Conservation (phyloP, 192 early-diverging fungal genomes). For the Rhizoclosmatium globosum region DNA sequence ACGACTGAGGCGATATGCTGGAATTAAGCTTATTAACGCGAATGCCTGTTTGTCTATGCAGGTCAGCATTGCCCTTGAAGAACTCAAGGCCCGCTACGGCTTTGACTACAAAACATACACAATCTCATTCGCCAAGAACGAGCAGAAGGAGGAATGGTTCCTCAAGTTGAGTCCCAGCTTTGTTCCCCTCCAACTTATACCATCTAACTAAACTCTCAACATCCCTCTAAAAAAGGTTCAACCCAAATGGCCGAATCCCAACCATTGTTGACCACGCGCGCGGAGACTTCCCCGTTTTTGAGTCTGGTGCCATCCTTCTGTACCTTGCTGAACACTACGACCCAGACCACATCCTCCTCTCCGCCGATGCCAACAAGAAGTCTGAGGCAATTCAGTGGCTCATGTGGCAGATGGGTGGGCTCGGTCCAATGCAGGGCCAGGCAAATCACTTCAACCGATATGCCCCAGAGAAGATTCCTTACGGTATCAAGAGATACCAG, state of each 20-base stretch:
- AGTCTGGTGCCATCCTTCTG: conserved; percentile 64
- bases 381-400: conserved; percentile 62
- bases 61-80: conserved; percentile 55
- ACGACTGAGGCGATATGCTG: no score
- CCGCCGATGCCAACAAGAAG: conserved; percentile 52
- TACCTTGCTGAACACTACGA: conserved; percentile 66
- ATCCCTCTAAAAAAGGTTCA: neutral
- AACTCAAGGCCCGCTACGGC: conserved; percentile 44
- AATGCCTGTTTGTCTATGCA: no score
- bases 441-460: conserved; percentile 56
- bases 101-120: conserved; percentile 44
- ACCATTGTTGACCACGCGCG: conserved; percentile 61
- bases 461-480: conserved; percentile 62
- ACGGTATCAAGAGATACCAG: conserved; percentile 61
- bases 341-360: conserved; percentile 52
- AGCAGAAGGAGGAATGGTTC: conserved; percentile 54
- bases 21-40: no score
- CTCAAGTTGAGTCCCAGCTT: conserved; percentile 4
- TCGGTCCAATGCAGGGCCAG: conserved; percentile 55
- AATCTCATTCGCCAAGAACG: conserved; percentile 51
- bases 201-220: neutral
- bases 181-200: neutral
- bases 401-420: conserved; percentile 58
- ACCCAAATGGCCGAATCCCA: conserved; percentile 62
- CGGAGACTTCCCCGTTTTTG: conserved; percentile 62